Base-by-base conservation (phyloP, 306 rosid genomes). In the Rosa persica region DNA sequence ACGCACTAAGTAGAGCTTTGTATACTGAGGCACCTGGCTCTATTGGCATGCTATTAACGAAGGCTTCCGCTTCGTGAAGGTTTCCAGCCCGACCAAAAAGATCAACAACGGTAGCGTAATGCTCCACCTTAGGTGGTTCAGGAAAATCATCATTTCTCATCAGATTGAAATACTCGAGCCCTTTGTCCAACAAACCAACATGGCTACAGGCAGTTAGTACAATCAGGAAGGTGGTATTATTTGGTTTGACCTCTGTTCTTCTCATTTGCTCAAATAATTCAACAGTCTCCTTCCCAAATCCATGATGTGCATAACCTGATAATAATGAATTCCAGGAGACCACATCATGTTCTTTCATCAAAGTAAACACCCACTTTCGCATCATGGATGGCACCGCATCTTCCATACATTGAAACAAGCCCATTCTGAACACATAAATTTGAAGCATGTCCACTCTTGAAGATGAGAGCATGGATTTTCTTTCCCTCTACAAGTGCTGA, bases 401-500 rank as follows among this genome's bases (percentile, higher is more conserved):
- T 88, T 69, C 89, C 87, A 58, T 88, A 88, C 89, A 88, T 81
- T 17, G 89, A 83, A 72, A 88, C 81, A 27, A 87, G 87, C 78
- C 91, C 87, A 76, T 87, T 87, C 77, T 83, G 85, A 69, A 85
- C 74, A 48, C 43, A 22, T 25, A 85, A 69, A 76, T 81, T 65
- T 76, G 79, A 81, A 48, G 72, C 81, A 61, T 76, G 69, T n/a
- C 85, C 85, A 78, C 58, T 75, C 79, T 83, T 87, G 76, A 73
- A 75, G 55, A 87, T 48, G 57, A 85, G 84, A 79, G 81, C 83
- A 85, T 85, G 89, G 13, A 85, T 74, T 76, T 85, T 83, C 75
- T 51, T 85, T 54, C 89, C 89, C 61, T 78, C 81, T 70, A 79
- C 57, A 70, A 88, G 87, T 34, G 83, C 84, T 3, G 87, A 83